Base-by-base conservation (phyloP, 2,329 filamentous ascomycete species). In the Mariannaea elegans region DNA sequence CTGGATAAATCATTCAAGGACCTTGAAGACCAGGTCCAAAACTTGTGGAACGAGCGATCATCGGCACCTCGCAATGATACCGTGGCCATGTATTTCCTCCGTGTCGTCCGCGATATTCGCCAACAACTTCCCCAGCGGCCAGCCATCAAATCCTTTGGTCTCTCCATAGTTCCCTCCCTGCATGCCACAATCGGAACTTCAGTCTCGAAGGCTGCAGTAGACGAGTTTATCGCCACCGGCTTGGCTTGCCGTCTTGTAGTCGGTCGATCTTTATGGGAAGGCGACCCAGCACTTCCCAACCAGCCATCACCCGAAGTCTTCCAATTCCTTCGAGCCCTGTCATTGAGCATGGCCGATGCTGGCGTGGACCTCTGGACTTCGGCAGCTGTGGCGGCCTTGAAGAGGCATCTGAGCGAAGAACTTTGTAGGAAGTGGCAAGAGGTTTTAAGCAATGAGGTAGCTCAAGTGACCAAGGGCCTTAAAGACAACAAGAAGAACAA, bases 311-410 rank as follows among this genome's bases (percentile, higher is more conserved):
- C 92, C 0, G 82, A 83, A 18, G 80, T 87, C 0, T 97, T 97
- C 71, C 85, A 84, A 60, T 88, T 96, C 54, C 71, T 97, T 47
- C 86, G 87, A 21, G 81, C 81, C 42, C 72, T 97, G 24, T 85
- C 86, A 4, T 77, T 79, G 45, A 80, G 83, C 5, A 96, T 97
- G 92, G 84, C 84, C 3, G 79, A 82, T 12, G 80, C 84, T 3
- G 94, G 94, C 0, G 80, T 85, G 44, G 94, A 97, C 73, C 75
- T 97, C 3, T 98, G 94, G 94, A 93, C 89, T 52, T 83, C 86
- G 2, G 80, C 82, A 2, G 90, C 91, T 1, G 84, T 94, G 2
- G 68, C 69, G 1, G 78, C 80, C 1, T 70, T 97, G 63, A 95
- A 93, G 76, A 72, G 69, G n/a, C 73, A 80, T 44, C 71, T 93